Evolutionary conservation across 2,329 filamentous ascomycete genomes (phyloP), one percentile per base, ranked within the genome.

Genomic region (Pochonia chlamydosporia): DNA sequence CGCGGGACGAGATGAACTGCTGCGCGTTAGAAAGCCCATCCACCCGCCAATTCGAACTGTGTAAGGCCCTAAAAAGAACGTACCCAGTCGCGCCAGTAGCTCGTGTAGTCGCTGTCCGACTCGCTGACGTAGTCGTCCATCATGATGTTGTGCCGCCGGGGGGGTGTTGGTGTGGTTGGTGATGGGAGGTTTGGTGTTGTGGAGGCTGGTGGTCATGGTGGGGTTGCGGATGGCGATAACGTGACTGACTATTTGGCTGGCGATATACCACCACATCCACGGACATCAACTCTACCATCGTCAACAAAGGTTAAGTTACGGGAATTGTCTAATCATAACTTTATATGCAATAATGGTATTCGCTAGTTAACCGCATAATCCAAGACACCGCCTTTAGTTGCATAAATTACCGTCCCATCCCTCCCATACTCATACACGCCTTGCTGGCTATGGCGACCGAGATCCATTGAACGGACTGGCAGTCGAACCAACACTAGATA

Each of bases 51-150:
- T n/a, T n/a, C n/a, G n/a, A n/a, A n/a, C n/a, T n/a, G n/a, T n/a
- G n/a, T n/a, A n/a, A n/a, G n/a, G n/a, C n/a, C n/a, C n/a, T n/a
- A 30, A 35, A 43, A 25, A 16, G 21, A 28, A 84, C 89, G 74
- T 76, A 97, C 93, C 93, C 93, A 99, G 72, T 99, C 93, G 67
- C 92, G 79, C 93, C 93, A 99, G 69, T 97, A 99, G 71, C 90
- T 97, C 42, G 93, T 96, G 67, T 97, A 99, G 73, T 99, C 93
- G 70, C 91, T 96, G 66, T 99, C 93, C 11, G 91, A 95, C 70
- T 99, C 93, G 64, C 90, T 96, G 56, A 89, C 91, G 70, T 93
- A 97, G 71, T 97, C 92, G 66, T 97, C 93, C 93, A 97, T 97
- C 60, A 65, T 73, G 52, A 46, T 53, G 48, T n/a, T n/a, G n/a